Percentiles rank a stretch among this genome's conserved stretches.
Conservation (phyloP, 1,139 yeast genomes). For the Saccharomyces hybrid region DNA sequence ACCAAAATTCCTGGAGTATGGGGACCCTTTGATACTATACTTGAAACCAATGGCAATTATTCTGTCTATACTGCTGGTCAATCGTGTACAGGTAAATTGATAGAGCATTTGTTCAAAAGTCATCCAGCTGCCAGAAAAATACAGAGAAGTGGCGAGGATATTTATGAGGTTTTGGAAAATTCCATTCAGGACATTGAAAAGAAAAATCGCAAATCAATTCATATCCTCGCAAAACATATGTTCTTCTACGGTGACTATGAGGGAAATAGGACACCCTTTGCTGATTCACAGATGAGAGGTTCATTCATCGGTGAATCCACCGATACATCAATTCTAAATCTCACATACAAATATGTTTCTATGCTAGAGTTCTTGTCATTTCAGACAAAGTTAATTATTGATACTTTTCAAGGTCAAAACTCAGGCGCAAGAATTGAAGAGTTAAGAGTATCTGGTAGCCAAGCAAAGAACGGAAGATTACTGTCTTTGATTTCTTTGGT, state of each 20-base stretch:
- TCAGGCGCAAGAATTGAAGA: constrained; percentile 25
- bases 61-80: constrained; percentile 47
- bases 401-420: constrained; percentile 19
- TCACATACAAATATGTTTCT: constrained; percentile 40
- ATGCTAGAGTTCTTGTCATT: constrained; percentile 45
- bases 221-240: constrained; percentile 34
- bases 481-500: constrained; percentile 30
- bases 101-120: constrained; percentile 40
- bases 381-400: constrained; percentile 40
- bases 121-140: constrained; percentile 33
- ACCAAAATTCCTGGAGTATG: constrained; percentile 40
- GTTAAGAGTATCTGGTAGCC: constrained; percentile 45
- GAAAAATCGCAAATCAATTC: constrained; percentile 26
- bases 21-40: constrained; percentile 45
- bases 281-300: constrained; percentile 44
- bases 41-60: constrained; percentile 14
- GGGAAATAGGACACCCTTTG: constrained; percentile 51
- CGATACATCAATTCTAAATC: constrained; percentile 28
- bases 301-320: constrained; percentile 40
- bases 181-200: constrained; percentile 29
- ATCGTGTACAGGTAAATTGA: constrained; percentile 49
- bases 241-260: constrained; percentile 48
- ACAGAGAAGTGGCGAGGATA: constrained; percentile 8
- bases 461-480: constrained; percentile 41
- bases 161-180: constrained; percentile 35